Base-by-base conservation (phyloP, 345 rosid species). In the Cardamine occulta region DNA sequence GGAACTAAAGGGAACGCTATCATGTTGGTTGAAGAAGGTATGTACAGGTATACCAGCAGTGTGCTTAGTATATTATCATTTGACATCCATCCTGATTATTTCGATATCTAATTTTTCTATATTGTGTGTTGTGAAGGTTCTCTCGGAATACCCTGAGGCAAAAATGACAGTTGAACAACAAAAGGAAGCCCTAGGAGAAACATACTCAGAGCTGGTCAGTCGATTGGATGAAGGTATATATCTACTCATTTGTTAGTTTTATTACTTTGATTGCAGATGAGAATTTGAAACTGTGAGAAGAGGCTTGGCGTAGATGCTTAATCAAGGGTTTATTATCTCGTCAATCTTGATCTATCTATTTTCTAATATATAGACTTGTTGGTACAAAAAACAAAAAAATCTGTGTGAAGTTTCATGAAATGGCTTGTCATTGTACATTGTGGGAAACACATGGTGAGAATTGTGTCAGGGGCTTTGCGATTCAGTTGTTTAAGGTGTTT, bases 21-120 rank as follows among this genome's bases (percentile, higher is more conserved):
- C 93, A 59, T 92, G 77, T 82, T 84, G 87, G 85, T 81, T 95
- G 90, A 95, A 92, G 93, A 93, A 90, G 99, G 99, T 95, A 91
- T 74, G 91, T 87, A 80, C 89, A 85, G 89, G 95, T 86, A 89
- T 74, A 93, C 83, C 75, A 57, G 71, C 64, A 23, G 78, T 52
- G 73, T 74, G 32, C 42, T 49, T 64, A 54, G 28, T 54, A 72
- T 74, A n/a, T 18, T 18, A 45, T 52, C 55, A 62, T 61, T 63
- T 21, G 17, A 5, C 54, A 12, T 39, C 23, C 37, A 7, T 55
- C 78, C 14, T 56, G 54, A 39, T 61, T 40, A 68, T 19, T 55
- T 71, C 32, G 49, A 32, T 45, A 34, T 60, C 58, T 75, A 23
- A 79, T 54, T 32, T 37, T 31, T 78, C 60, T 72, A 34, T 76